Evolutionary conservation across 768 basidiomycete species (phyloP).

Genomic region (Xerocomellus dryophilus): DNA sequence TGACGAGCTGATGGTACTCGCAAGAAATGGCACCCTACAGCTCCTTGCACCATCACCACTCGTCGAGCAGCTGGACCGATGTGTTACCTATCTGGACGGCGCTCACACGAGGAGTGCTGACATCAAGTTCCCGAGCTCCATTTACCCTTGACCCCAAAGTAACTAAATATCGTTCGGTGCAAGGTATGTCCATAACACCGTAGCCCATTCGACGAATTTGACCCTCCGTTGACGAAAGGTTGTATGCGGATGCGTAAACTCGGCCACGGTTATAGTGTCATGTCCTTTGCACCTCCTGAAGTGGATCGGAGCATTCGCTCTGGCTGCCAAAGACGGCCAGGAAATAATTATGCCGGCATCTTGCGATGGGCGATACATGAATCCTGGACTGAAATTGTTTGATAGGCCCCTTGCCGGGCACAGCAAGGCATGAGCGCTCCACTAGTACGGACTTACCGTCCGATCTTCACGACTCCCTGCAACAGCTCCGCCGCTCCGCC

Average conservation of each 20-base stretch:
- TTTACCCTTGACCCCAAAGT: neutral
- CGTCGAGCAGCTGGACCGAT: neutral
- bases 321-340: no score
- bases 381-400: neutral
- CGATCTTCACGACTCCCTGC: neutral
- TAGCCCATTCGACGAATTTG: neutral
- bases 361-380: neutral
- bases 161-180: neutral
- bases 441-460: neutral
- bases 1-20: neutral
- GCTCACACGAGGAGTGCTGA: neutral
- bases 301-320: neutral
- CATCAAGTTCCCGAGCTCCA: neutral
- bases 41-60: neutral
- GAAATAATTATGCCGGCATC: neutral
- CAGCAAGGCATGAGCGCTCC: neutral
- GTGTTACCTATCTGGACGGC: neutral
- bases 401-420: neutral
- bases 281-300: neutral
- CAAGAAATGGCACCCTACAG: neutral
- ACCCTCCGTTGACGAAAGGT: neutral
- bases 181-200: neutral
- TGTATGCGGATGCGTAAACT: neutral
- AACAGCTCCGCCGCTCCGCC: neutral
- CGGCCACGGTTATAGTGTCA: neutral